phyloP scores from a whole-genome alignment of 1,284 basidiomycete genomes.

The Exobasidium cylindrosporum region DNA sequence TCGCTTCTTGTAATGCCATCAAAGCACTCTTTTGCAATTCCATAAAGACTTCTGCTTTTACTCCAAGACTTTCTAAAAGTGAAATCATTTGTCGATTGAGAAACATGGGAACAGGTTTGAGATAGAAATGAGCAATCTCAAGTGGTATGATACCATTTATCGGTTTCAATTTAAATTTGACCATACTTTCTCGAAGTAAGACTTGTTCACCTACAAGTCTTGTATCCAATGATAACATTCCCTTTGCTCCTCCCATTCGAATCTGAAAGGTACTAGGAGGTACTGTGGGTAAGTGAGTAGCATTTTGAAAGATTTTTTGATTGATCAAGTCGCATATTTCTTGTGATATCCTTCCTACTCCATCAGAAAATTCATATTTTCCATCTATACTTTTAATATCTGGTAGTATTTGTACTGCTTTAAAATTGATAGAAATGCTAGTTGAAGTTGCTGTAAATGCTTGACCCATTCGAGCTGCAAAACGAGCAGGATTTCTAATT shows the following conservation, averaged over 20 bases:
- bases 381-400: slow-evolving; percentile 39
- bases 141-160: background rate
- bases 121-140: slow-evolving; percentile 60
- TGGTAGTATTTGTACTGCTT: slow-evolving; percentile 58
- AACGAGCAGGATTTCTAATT: slow-evolving; percentile 67
- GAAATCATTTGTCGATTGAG: slow-evolving; percentile 63
- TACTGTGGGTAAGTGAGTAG: slow-evolving; percentile 29
- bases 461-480: slow-evolving; percentile 74
- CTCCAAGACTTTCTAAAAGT: slow-evolving; percentile 67
- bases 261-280: slow-evolving; percentile 62
- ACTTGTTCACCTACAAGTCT: slow-evolving; percentile 61
- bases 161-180: slow-evolving; percentile 64
- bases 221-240: slow-evolving; percentile 68
- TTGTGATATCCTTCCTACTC: slow-evolving; percentile 67
- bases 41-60: slow-evolving; percentile 62
- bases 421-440: slow-evolving; percentile 62
- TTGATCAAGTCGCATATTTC: slow-evolving; percentile 62
- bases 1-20: slow-evolving; percentile 59
- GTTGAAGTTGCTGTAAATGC: slow-evolving; percentile 76
- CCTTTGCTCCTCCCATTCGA: slow-evolving; percentile 73
- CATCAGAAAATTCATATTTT: slow-evolving; percentile 64
- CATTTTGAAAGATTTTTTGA: slow-evolving; percentile 10
- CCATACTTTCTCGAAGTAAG: slow-evolving; percentile 69
- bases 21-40: slow-evolving; percentile 63
- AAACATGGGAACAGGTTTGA: slow-evolving; percentile 47